Evolutionary conservation across 768 basidiomycete genomes (phyloP).

Genomic region (Leucosporidium yakuticum): DNA sequence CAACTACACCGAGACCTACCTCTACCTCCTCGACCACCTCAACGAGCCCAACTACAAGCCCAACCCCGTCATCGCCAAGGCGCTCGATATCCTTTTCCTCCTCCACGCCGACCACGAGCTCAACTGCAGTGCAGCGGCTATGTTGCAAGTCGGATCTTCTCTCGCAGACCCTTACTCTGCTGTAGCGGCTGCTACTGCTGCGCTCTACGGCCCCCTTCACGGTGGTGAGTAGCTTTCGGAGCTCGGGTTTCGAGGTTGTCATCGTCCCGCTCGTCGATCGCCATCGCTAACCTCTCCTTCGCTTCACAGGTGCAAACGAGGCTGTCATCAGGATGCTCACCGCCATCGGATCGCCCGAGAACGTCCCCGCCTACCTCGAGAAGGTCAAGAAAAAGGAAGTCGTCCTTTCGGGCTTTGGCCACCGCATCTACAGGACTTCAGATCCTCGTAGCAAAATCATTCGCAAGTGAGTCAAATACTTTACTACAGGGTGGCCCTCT

Average conservation of each 20-base stretch:
- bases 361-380: conserved; percentile 56
- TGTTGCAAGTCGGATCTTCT: conserved; percentile 79
- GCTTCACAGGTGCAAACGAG: conserved; percentile 71
- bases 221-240: conserved; percentile 50
- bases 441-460: conserved; percentile 89
- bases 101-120: conserved; percentile 62
- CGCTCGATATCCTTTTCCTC: conserved; percentile 79
- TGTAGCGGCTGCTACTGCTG: conserved; percentile 79
- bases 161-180: conserved; percentile 87
- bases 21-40: conserved; percentile 85
- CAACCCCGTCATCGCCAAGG: conserved; percentile 77
- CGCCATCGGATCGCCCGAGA: conserved; percentile 68
- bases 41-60: conserved; percentile 64
- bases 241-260: no score
- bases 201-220: conserved; percentile 54
- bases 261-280: neutral
- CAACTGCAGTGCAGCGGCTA: conserved; percentile 65
- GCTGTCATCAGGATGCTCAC: conserved; percentile 88
- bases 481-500: no score
- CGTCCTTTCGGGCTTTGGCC: conserved; percentile 83
- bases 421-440: conserved; percentile 74
- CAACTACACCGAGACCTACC: conserved; percentile 52
- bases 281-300: conserved; percentile 12
- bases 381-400: conserved; percentile 82
- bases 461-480: conserved; percentile 78